Evolutionary conservation across 163 green algal genomes (phyloP).

Genomic region (Volvox carteri): DNA sequence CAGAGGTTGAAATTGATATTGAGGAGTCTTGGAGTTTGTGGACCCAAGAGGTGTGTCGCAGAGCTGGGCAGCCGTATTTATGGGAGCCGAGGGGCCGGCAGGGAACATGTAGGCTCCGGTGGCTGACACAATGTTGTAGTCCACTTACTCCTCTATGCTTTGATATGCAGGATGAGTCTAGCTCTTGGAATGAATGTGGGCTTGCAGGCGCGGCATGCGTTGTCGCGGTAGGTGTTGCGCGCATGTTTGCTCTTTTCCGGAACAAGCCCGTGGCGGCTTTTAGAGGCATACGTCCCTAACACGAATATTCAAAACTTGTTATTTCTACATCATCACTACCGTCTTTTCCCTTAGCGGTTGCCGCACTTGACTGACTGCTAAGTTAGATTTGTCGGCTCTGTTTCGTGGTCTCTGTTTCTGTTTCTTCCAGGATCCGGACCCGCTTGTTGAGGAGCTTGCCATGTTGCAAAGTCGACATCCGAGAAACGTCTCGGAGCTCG

Average conservation of each 20-base stretch:
- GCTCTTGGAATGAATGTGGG: constrained; percentile 40
- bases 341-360: too few relatives aligned
- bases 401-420: not conserved
- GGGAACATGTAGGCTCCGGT: not conserved
- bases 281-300: too few relatives aligned
- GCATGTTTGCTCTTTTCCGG: not conserved
- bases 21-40: constrained; percentile 46
- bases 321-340: too few relatives aligned
- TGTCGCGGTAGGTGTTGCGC: constrained; percentile 32
- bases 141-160: too few relatives aligned
- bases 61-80: not conserved
- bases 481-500: constrained; percentile 14
- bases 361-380: too few relatives aligned
- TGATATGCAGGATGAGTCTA: constrained; percentile 47
- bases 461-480: not conserved
- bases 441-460: constrained; percentile 26
- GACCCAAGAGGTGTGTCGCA: constrained; percentile 26
- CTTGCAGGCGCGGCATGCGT: constrained; percentile 40
- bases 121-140: too few relatives aligned
- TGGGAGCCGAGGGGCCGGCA: not conserved
- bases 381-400: not conserved
- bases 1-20: not conserved
- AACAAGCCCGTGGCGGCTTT: not conserved
- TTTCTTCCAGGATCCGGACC: constrained; percentile 28
- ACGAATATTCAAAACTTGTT: too few relatives aligned